Conservation (phyloP, 768 basidiomycete species). For the Mycena venus region DNA sequence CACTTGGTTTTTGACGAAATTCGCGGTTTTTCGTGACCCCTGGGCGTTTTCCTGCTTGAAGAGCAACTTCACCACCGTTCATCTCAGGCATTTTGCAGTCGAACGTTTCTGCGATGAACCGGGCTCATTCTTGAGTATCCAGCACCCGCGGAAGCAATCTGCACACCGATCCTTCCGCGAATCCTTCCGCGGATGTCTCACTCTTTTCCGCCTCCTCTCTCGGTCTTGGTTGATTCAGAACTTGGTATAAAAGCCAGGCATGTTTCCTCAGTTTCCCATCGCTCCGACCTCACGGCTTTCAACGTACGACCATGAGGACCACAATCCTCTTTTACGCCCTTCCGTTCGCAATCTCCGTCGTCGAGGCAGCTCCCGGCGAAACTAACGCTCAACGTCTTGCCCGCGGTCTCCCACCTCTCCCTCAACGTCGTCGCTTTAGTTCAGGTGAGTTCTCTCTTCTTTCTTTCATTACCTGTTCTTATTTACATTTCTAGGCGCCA, state of each 20-base stretch:
- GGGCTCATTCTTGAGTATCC: not conserved
- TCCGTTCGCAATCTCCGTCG: constrained; percentile 35
- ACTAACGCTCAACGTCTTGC: constrained; percentile 61
- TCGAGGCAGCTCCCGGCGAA: constrained; percentile 39
- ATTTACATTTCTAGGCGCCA: not conserved
- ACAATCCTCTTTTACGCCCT: constrained; percentile 41
- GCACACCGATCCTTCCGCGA: not conserved
- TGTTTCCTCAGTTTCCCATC: not conserved
- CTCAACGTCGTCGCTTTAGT: constrained; percentile 35
- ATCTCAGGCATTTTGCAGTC: not conserved
- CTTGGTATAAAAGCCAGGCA: not conserved
- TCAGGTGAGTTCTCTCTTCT: not conserved
- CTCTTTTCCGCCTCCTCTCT: not conserved
- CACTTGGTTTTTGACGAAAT: not conserved
- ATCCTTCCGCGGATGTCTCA: not conserved
- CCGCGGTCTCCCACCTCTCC: constrained; percentile 57
- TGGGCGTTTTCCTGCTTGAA: not conserved
- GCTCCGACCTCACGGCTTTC: not conserved
- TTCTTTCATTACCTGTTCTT: not conserved
- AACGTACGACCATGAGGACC: constrained; percentile 37
- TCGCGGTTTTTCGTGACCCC: not conserved
- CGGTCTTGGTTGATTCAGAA: not conserved
- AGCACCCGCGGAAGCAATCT: constrained; percentile 3
- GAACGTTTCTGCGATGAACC: not conserved
- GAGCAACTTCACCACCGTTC: not conserved